Percentiles rank a stretch among this genome's conserved stretches.
Evolutionary conservation across 768 basidiomycete species (phyloP).

Genomic region (Suillus plorans): DNA sequence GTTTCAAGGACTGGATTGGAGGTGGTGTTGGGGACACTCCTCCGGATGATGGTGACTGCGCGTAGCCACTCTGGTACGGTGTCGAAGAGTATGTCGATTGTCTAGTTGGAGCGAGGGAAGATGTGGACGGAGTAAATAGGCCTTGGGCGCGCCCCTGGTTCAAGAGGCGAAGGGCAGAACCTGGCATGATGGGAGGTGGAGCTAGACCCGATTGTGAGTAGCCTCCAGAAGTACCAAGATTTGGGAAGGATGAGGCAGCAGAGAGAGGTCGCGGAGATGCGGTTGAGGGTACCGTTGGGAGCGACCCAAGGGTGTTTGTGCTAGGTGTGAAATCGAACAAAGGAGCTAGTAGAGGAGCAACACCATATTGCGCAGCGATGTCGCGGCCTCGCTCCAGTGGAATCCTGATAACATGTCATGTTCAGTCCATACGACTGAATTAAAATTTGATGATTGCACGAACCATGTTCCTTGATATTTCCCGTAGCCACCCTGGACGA

Average conservation of each 20-base stretch:
- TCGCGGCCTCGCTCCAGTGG: slow-evolving; percentile 93
- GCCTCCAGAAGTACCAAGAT: slow-evolving; percentile 39
- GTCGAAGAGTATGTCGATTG: slow-evolving; percentile 55
- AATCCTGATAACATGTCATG: slow-evolving; percentile 60
- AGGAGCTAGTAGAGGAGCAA: slow-evolving; percentile 81
- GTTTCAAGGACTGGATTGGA: slow-evolving; percentile 50
- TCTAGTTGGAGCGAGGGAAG: slow-evolving; percentile 47
- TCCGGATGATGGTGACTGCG: slow-evolving; percentile 44
- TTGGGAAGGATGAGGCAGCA: slow-evolving; percentile 66
- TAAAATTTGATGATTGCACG: slow-evolving; percentile 25
- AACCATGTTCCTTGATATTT: slow-evolving; percentile 99
- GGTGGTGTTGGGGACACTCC: slow-evolving; percentile 50
- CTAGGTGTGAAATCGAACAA: slow-evolving; percentile 92
- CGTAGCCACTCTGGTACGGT: slow-evolving; percentile 45
- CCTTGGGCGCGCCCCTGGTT: slow-evolving; percentile 87
- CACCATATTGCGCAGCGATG: slow-evolving; percentile 89
- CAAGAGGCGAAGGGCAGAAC: slow-evolving; percentile 78
- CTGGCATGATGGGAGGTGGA: slow-evolving; percentile 85
- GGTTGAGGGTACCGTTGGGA: slow-evolving; percentile 51
- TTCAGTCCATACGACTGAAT: slow-evolving; percentile 8
- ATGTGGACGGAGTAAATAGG: slow-evolving; percentile 82
- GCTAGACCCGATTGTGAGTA: slow-evolving; percentile 61
- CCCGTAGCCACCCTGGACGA: slow-evolving; percentile 98
- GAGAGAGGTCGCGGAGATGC: slow-evolving; percentile 65
- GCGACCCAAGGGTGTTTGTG: slow-evolving; percentile 64